These are phyloP conservation scores for Sergeia podlipaevii DNA, from an alignment of 208 protist species.

Conservation along the genomic window DNA sequence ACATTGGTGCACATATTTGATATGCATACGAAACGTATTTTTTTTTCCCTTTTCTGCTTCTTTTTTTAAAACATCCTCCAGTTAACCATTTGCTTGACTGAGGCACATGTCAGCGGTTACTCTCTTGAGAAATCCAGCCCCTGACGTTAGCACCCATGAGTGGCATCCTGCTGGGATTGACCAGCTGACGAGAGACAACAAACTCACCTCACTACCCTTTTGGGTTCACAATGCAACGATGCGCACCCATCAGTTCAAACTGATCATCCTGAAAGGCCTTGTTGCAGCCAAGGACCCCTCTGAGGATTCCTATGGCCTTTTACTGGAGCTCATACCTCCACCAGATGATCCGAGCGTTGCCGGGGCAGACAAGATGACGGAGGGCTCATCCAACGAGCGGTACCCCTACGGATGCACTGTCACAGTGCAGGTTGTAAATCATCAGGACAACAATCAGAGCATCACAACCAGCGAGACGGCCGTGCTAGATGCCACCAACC, in stretches of 20 bases:
- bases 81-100: too few species aligned
- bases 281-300: slow-evolving; percentile 10
- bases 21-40: neutral
- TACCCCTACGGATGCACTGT: slow-evolving; percentile 53
- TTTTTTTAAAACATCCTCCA: neutral
- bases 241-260: slow-evolving; percentile 60
- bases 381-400: too few species aligned
- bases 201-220: slow-evolving; percentile 75
- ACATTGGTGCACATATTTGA: too few species aligned
- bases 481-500: slow-evolving; percentile 3
- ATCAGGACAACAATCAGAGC: neutral
- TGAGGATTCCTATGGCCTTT: slow-evolving; percentile 41
- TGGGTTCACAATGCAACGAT: slow-evolving; percentile 57
- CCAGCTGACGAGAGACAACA: slow-evolving; percentile 69
- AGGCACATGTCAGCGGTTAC: slow-evolving; percentile 35
- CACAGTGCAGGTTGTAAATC: slow-evolving; percentile 37
- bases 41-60: slow-evolving; percentile 1
- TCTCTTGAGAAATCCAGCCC: slow-evolving; percentile 52
- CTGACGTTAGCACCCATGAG: slow-evolving; percentile 38
- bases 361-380: neutral
- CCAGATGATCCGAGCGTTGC: slow-evolving; percentile 16
- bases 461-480: neutral
- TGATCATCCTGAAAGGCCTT: slow-evolving; percentile 66
- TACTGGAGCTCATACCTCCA: slow-evolving; percentile 73
- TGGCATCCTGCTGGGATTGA: slow-evolving; percentile 36